Evolutionary conservation across 129 eudicot genomes (phyloP), one percentile per base, ranked within the genome.

Genomic region (Dittrichia graveolens): DNA sequence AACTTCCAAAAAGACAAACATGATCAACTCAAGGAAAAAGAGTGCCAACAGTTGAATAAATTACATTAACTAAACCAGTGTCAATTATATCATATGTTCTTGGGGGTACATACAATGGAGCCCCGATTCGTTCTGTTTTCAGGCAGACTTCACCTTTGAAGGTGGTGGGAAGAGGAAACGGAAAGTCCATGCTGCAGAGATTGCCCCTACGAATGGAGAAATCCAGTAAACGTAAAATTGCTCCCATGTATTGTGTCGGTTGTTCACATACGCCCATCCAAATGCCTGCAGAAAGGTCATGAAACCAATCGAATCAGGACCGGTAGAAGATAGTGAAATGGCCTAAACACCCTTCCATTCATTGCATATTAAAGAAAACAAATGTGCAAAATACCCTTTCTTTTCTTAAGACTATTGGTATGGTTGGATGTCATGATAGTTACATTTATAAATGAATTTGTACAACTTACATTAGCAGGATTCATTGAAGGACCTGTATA

Each of bases 211-310:
- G 15, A 84, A 89, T 52, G 96, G 92, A 9, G 81, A 80, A 34
- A 89, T 86, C 92, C 96, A 89, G 69, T 89, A 86, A 24, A 86
- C 96, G 39, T 82, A 84, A 43, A 89, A 80, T 19, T 89, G 96
- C 43, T 86, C 92, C 88, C 90, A 84, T 66, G 96, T 79, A 64
- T 78, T 75, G 85, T 89, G 89, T 65, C 60, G 57, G 41, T 82
- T 82, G 64, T 84, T 84, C 41, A 89, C 59, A 31, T 89, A 89
- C 31, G 96, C 96, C 96, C 96, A 89, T 69, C 92, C 96, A 75
- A 86, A 89, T 39, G 92, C 96, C 92, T 89, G 73, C 67, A 65
- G 0, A 63, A 43, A 47, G 5, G 7, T 43, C 8, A 3, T 18
- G 18, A 40, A 42, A 43, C 18, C 2, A 11, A 40, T 54, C 10